Evolutionary conservation across 2,329 filamentous ascomycete genomes (phyloP), one percentile per base, ranked within the genome.

Genomic region (Fusarium palustre): DNA sequence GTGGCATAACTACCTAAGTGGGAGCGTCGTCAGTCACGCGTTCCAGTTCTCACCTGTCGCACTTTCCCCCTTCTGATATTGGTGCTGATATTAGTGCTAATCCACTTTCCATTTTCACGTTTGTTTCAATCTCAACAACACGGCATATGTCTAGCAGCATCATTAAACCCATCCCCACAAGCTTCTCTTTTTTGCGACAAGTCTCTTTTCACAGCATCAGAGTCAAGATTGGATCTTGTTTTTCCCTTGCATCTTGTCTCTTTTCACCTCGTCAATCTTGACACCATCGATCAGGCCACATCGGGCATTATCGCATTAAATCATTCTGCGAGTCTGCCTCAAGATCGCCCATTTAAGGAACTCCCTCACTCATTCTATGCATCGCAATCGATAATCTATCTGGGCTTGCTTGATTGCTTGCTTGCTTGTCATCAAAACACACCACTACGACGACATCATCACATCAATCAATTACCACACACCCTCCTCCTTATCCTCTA

Each of bases 61-160:
- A 42, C 55, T 48, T 56, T 66, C 31, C 60, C 63, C 48, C 41
- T 49, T 69, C 55, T 66, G 50, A 65, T 59, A 48, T 42, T 65
- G 62, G 62, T n/a, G 36, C 31, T 47, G 50, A 46, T 50, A 47
- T 41, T 64, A 61, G 60, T 33, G 16, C 25, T 39, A 62, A 53
- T 52, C 66, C 66, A 69, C 67, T 67, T 55, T 24, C 53, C 57
- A 64, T 46, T 62, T 59, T 63, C 66, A 70, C 55, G 25, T 54
- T 69, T 69, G 64, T 70, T 69, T 69, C 66, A 67, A 70, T 69
- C 67, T 64, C 50, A 53, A 69, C 41, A 52, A 42, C 54, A 45
- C 43, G 38, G 42, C 47, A 56, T 55, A 20, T 46, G 30, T 30
- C 56, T 38, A 43, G 48, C n/a, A 66, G 52, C 22, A 63, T 48